phyloP scores from a whole-genome alignment of 2,329 filamentous ascomycete genomes.

The Trichoderma sp. region DNA sequence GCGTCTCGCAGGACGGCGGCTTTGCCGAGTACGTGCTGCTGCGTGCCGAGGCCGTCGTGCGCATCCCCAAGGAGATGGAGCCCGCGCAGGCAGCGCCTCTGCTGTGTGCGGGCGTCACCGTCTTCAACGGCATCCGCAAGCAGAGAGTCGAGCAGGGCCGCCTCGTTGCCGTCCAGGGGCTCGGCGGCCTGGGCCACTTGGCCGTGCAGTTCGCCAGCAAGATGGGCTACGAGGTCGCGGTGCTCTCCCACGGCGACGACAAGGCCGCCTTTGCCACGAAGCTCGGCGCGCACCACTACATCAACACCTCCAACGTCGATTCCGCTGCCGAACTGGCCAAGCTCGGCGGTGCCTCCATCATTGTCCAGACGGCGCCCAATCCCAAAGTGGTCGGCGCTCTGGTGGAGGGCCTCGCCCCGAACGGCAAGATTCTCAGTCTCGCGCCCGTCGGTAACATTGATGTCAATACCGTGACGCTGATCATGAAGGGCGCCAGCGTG shows the following conservation, averaged over 20 bases:
- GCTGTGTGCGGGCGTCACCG: conserved; percentile 68
- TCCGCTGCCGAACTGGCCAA: conserved; percentile 53
- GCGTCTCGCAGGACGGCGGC: conserved; percentile 68
- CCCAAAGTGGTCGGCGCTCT: conserved; percentile 58
- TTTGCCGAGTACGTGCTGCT: conserved; percentile 67
- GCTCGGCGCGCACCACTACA: conserved; percentile 51
- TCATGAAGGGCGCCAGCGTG: conserved; percentile 60
- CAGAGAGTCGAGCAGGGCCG: conserved; percentile 56
- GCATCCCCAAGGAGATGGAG: conserved; percentile 57
- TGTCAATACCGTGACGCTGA: conserved; percentile 48
- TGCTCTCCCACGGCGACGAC: conserved; percentile 64
- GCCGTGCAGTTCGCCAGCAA: conserved; percentile 75
- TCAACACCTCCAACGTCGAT: conserved; percentile 57
- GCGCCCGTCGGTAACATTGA: conserved; percentile 54
- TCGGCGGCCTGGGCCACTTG: conserved; percentile 77
- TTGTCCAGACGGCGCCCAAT: conserved; percentile 67
- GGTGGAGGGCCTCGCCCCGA: conserved; percentile 55
- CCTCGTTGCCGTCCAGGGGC: conserved; percentile 65
- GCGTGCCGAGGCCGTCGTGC: conserved; percentile 62
- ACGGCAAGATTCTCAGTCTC: conserved; percentile 64
- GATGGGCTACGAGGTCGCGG: conserved; percentile 76
- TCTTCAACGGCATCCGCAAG: conserved; percentile 63
- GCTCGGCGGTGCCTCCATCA: conserved; percentile 64
- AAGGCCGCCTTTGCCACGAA: conserved; percentile 69
- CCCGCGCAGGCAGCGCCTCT: conserved; percentile 61